Evolutionary conservation across 2,329 filamentous ascomycete species (phyloP).

Genomic region (Bipolaris sorokiniana): DNA sequence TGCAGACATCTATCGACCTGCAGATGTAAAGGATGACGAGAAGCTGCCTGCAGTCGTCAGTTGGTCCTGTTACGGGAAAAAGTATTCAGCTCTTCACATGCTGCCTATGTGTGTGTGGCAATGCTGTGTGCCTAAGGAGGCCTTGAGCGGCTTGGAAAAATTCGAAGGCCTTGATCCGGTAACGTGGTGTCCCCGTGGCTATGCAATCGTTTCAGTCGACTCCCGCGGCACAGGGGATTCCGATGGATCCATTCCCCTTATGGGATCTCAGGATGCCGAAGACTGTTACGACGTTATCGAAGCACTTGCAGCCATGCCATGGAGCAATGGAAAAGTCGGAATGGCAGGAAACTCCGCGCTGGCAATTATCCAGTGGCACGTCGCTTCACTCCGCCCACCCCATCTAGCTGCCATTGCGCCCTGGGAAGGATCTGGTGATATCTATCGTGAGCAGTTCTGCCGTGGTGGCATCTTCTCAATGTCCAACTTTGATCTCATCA

Average conservation of each 20-base stretch:
- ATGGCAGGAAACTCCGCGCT: conserved; percentile 55
- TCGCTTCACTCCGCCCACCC: conserved; percentile 52
- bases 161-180: conserved; percentile 54
- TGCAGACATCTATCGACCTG: conserved; percentile 55
- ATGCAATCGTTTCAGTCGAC: conserved; percentile 46
- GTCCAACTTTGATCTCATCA: conserved; percentile 9
- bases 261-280: conserved; percentile 54
- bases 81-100: conserved; percentile 50
- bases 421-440: conserved; percentile 53
- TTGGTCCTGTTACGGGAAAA: conserved; percentile 57
- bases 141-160: conserved; percentile 47
- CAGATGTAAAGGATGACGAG: conserved; percentile 32
- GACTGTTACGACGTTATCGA: conserved; percentile 15
- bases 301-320: conserved; percentile 47
- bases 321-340: conserved; percentile 54
- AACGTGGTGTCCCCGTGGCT: conserved; percentile 42
- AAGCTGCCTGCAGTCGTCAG: conserved; percentile 53
- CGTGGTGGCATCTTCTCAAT: conserved; percentile 19
- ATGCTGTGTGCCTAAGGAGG: conserved; percentile 43
- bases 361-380: conserved; percentile 51
- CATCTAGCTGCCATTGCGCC: conserved; percentile 52
- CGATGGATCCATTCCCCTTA: conserved; percentile 47
- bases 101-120: conserved; percentile 50
- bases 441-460: conserved; percentile 14
- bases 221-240: conserved; percentile 39